Conservation (phyloP, 2,329 filamentous ascomycete species). For the Chrysoporthe deuterocubensis region DNA sequence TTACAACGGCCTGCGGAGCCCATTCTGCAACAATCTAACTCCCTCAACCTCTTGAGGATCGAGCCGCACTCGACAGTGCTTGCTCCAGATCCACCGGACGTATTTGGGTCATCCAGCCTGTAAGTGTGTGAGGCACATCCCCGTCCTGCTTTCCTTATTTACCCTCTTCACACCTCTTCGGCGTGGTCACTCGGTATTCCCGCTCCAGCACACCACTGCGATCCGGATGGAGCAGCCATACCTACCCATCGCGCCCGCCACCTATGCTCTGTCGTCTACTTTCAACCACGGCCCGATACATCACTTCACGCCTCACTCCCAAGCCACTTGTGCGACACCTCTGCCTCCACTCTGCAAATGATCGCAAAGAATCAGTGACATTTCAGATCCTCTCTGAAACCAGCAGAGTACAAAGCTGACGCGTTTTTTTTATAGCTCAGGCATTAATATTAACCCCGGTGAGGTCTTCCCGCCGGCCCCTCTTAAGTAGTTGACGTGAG, state of each 20-base stretch:
- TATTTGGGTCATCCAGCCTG: neutral
- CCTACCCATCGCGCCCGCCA: neutral
- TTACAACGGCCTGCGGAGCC: conserved; percentile 48
- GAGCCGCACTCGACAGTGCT: conserved; percentile 13
- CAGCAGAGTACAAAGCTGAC: conserved; percentile 21
- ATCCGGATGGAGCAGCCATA: conserved; percentile 5
- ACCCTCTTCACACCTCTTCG: conserved; percentile 16
- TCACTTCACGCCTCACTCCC: conserved; percentile 14
- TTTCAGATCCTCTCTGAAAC: neutral
- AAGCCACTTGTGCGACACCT: conserved; percentile 20
- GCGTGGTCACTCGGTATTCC: conserved; percentile 6
- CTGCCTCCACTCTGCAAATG: neutral
- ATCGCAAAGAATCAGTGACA: neutral
- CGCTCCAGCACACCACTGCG: conserved; percentile 14
- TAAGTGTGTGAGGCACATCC: conserved; percentile 2
- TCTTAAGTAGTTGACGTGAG: neutral
- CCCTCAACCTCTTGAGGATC: conserved; percentile 18
- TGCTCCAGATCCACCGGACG: conserved; percentile 23
- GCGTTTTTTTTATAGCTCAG: conserved; percentile 13
- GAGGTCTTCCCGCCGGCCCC: neutral
- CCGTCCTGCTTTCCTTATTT: conserved; percentile 11
- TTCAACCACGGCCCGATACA: neutral
- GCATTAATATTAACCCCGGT: conserved; percentile 6
- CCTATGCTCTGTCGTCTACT: conserved; percentile 2
- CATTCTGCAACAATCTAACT: conserved; percentile 38